These are phyloP conservation scores for Tetrapisispora iriomotensis DNA, from an alignment of 805 yeast species.

Conservation along the genomic window DNA sequence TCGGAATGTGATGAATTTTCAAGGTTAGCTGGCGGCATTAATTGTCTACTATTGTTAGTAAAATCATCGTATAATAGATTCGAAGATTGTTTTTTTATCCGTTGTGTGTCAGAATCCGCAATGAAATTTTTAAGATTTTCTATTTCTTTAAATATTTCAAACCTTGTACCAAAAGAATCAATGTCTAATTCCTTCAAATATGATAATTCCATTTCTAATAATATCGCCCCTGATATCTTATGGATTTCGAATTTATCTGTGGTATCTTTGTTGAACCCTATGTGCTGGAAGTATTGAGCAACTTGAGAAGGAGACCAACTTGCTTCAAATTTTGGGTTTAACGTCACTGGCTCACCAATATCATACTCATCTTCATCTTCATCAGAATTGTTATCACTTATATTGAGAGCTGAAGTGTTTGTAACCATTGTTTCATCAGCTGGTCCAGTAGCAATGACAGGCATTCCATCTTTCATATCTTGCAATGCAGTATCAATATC, in stretches of 20 bases:
- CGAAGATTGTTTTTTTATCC: neutral
- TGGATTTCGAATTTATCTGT: constrained; percentile 75
- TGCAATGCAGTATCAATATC: constrained; percentile 66
- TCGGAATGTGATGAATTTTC: neutral
- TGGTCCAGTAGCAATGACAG: constrained; percentile 7
- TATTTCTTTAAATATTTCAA: constrained; percentile 81
- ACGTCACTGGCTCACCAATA: too few species aligned
- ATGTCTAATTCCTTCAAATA: constrained; percentile 88
- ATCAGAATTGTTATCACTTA: too few species aligned
- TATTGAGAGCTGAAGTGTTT: neutral
- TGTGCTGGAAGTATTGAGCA: constrained; percentile 55
- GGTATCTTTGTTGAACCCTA: constrained; percentile 61
- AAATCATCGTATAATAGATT: neutral
- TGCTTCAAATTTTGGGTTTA: neutral
- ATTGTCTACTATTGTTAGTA: constrained; percentile 7
- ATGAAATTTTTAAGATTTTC: constrained; percentile 41
- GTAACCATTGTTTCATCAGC: neutral
- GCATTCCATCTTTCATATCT: constrained; percentile 39
- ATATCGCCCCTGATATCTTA: constrained; percentile 76
- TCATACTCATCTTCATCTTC: neutral
- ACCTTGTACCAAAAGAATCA: constrained; percentile 86
- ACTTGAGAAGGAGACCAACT: constrained; percentile 84
- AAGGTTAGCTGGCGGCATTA: constrained; percentile 25
- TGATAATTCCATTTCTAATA: constrained; percentile 75
- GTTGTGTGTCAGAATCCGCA: neutral